phyloP scores from a whole-genome alignment of 1,139 yeast genomes.

The Hemisphaericaspora subhashii region DNA sequence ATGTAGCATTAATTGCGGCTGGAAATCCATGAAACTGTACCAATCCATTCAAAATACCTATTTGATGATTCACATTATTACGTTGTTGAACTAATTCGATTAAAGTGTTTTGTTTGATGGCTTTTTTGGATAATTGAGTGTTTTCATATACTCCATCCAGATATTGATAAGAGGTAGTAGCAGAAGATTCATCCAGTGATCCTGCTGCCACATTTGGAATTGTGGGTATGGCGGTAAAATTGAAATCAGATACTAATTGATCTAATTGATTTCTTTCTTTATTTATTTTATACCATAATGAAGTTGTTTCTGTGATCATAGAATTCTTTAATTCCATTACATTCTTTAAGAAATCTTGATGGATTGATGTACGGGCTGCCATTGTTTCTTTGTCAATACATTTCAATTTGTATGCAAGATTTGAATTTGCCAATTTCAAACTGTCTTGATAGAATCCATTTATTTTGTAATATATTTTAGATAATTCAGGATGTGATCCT shows the following conservation, averaged over 20 bases:
- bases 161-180: neutral
- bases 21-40: conserved; percentile 65
- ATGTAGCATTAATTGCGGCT: conserved; percentile 51
- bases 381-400: conserved; percentile 80
- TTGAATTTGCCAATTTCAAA: conserved; percentile 63
- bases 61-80: conserved; percentile 53
- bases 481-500: conserved; percentile 86
- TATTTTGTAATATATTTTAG: conserved; percentile 67
- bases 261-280: conserved; percentile 87
- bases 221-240: conserved; percentile 36
- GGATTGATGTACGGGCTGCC: conserved; percentile 77
- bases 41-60: conserved; percentile 58
- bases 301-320: conserved; percentile 73
- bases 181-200: conserved; percentile 8
- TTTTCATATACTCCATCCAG: conserved; percentile 7
- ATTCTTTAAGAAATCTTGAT: conserved; percentile 77
- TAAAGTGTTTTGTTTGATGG: conserved; percentile 38
- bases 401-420: conserved; percentile 68
- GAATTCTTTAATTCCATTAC: conserved; percentile 66
- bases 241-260: conserved; percentile 53
- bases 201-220: conserved; percentile 20
- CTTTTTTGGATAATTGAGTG: conserved; percentile 33
- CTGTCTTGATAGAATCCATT: conserved; percentile 70
- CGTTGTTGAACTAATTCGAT: conserved; percentile 53
- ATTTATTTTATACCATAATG: conserved; percentile 89